Evolutionary conservation across 2,329 filamentous ascomycete species (phyloP).

Genomic region (Phaeosphaeria sp.): DNA sequence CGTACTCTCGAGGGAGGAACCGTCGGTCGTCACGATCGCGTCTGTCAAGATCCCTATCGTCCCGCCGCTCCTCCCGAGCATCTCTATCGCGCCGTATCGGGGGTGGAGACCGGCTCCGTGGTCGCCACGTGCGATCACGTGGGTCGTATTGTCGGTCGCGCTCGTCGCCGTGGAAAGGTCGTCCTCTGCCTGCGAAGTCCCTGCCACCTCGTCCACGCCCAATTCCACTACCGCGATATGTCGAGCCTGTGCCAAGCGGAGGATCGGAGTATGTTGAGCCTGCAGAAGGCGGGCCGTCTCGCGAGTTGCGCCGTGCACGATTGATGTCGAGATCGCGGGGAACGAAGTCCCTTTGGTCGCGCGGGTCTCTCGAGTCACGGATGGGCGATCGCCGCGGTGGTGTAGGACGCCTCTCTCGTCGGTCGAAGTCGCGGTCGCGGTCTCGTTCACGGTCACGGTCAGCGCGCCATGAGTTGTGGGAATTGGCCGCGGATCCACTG

Average conservation of each 20-base stretch:
- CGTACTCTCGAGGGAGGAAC: conserved; percentile 55
- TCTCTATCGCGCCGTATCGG: conserved; percentile 61
- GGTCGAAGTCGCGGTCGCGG: conserved; percentile 63
- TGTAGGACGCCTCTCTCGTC: conserved; percentile 67
- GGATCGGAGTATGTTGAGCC: conserved; percentile 74
- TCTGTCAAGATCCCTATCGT: conserved; percentile 49
- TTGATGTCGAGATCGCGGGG: conserved; percentile 71
- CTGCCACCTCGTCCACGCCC: conserved; percentile 57
- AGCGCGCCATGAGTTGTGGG: conserved; percentile 63
- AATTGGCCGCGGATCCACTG: conserved; percentile 31
- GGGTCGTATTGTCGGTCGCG: conserved; percentile 59
- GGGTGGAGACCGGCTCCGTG: conserved; percentile 68
- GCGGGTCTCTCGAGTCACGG: conserved; percentile 60
- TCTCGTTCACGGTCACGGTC: conserved; percentile 54
- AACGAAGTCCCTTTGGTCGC: conserved; percentile 68
- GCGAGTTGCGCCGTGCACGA: conserved; percentile 70
- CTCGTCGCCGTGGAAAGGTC: conserved; percentile 55
- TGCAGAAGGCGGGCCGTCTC: conserved; percentile 76
- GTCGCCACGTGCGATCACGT: conserved; percentile 60
- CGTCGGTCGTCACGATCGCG: conserved; percentile 52
- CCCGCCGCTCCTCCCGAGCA: conserved; percentile 45
- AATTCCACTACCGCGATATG: conserved; percentile 62
- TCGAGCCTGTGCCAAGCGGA: conserved; percentile 63
- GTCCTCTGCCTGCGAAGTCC: conserved; percentile 50
- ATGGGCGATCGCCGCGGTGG: conserved; percentile 70